These are phyloP conservation scores for Neoboletus magnificus DNA, from an alignment of 768 basidiomycete genomes.

Conservation along the genomic window DNA sequence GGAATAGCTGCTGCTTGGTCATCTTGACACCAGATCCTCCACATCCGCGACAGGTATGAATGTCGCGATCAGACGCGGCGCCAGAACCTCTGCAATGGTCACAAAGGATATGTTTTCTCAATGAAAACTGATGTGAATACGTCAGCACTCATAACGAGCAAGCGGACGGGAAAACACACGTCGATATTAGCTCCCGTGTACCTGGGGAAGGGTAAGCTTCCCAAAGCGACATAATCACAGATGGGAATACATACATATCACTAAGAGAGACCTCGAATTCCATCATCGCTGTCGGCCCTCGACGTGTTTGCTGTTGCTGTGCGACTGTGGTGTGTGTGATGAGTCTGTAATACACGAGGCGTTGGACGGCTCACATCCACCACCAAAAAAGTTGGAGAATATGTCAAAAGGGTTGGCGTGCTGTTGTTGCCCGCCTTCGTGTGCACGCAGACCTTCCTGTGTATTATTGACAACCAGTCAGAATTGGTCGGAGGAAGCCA, in stretches of 20 bases:
- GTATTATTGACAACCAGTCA: constrained; percentile 10
- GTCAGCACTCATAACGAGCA: neutral
- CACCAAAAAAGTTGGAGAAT: constrained; percentile 90
- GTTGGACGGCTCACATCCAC: constrained; percentile 54
- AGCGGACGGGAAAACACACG: constrained; percentile 37
- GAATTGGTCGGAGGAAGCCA: neutral
- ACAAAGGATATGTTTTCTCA: constrained; percentile 89
- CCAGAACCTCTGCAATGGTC: constrained; percentile 97
- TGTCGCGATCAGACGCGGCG: constrained; percentile 84
- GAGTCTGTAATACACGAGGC: neutral
- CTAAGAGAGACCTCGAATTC: constrained; percentile 84
- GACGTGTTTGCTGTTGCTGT: constrained; percentile 58
- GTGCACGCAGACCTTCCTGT: constrained; percentile 88
- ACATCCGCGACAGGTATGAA: constrained; percentile 83
- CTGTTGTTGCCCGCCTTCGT: constrained; percentile 77
- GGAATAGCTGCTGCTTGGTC: constrained; percentile 89
- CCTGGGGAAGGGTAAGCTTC: constrained; percentile 34
- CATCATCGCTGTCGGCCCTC: constrained; percentile 70
- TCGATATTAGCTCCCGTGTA: constrained; percentile 87
- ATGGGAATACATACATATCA: constrained; percentile 60
- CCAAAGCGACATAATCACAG: neutral
- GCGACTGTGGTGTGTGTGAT: constrained; percentile 11
- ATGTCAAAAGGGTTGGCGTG: constrained; percentile 90
- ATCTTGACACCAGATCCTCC: constrained; percentile 83
- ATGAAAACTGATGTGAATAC: constrained; percentile 66